Evolutionary conservation across 768 basidiomycete genomes (phyloP).

Genomic region (Tricholoma bakamatsutake): DNA sequence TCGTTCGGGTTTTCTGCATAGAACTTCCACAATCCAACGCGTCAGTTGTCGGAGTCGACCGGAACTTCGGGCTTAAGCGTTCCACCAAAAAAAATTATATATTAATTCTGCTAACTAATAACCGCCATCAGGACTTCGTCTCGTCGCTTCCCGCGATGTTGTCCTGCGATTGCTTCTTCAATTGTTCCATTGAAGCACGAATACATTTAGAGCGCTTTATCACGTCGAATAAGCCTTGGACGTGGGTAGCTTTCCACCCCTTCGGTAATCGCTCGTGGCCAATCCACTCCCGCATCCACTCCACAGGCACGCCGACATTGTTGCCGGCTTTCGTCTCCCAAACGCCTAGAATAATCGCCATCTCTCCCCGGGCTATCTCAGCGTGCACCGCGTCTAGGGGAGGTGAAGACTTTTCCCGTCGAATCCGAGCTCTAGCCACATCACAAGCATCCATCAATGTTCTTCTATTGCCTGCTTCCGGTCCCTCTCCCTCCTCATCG

Average conservation of each 20-base stretch:
- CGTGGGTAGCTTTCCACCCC: slow-evolving; percentile 34
- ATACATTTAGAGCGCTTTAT: slow-evolving; percentile 28
- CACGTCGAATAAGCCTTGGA: slow-evolving; percentile 31
- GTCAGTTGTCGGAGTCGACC: too few species aligned
- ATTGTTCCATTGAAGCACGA: slow-evolving; percentile 18
- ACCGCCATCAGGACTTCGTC: neutral
- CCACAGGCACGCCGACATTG: slow-evolving; percentile 37
- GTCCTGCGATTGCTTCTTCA: neutral
- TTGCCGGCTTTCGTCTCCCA: slow-evolving; percentile 35
- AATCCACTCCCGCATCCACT: slow-evolving; percentile 46
- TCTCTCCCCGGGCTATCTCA: slow-evolving; percentile 64
- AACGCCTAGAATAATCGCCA: slow-evolving; percentile 57
- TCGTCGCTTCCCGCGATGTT: neutral
- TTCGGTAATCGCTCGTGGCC: slow-evolving; percentile 45
- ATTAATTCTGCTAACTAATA: too few species aligned
- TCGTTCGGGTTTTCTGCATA: too few species aligned
- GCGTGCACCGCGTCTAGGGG: slow-evolving; percentile 41
- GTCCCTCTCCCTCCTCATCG: slow-evolving; percentile 22
- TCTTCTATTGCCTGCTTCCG: slow-evolving; percentile 13
- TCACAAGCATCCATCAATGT: slow-evolving; percentile 32
- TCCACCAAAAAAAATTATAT: too few species aligned
- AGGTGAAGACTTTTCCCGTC: slow-evolving; percentile 40
- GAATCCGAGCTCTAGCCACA: slow-evolving; percentile 45
- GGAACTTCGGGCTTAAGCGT: too few species aligned
- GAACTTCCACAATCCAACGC: too few species aligned